Evolutionary conservation across 495 filamentous ascomycete species (phyloP), one percentile per base, ranked within the genome.

Genomic region (Hypoxylon lienhwacheense): DNA sequence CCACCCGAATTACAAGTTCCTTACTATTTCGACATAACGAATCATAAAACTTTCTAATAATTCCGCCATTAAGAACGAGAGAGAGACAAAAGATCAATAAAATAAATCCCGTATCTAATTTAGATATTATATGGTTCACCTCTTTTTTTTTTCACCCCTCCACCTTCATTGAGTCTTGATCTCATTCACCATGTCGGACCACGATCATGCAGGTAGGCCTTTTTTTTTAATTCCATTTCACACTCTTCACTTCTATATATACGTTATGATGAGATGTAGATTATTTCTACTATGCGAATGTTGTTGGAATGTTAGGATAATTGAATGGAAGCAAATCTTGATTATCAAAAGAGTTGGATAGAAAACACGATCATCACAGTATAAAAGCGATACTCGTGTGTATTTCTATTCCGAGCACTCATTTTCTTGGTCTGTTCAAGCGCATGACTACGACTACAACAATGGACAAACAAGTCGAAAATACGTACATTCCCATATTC

Each of bases 151-250:
- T 10, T 8, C 6, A 11, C 1, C 37, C 41, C 24, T 48, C 55
- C 34, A 52, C 41, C 35, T 56, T 59, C 24, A 28, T n/a, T 54
- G 39, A 26, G 41, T 45, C 51, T 49, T 59, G 50, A 41, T 31
- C 34, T 47, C 40, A 50, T 49, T 48, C 70, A 76, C 12, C 58
- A 96, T 96, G 91, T 96, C 91, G 46, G 91, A 96, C 67, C 85
- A 91, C 59, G 91, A 96, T 66, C 91, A 95, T 63, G 83, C 77
- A 64, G 81, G 87, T 89, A 70, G 70, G 84, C 79, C 25, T 14
- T 22, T 24, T 31, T 20, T 32, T 53, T 53, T 42, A 54, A 19
- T 24, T 52, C 15, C 25, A 25, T 10, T 51, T 7, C 29, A 21
- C 31, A 64, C 66, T 63, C 47, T 49, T 5, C 33, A 70, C 55